Evolutionary conservation across 1,284 basidiomycete species (phyloP).

Genomic region (Quambalaria eucalypti): DNA sequence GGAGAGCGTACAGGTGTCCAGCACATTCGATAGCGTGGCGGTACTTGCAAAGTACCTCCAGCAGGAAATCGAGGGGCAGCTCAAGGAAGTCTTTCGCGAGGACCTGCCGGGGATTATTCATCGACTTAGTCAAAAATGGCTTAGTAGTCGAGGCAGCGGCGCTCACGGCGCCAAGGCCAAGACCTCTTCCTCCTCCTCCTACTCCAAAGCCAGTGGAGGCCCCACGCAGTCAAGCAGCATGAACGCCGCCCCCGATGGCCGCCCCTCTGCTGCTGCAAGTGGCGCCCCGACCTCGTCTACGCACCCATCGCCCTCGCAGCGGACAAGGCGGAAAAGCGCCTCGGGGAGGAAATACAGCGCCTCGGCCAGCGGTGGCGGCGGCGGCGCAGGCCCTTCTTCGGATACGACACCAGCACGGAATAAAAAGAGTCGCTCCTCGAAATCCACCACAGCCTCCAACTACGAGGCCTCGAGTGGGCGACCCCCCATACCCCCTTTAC

Average conservation of each 20-base stretch:
- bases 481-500: not conserved
- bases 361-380: too few species aligned
- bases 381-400: not conserved
- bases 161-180: not conserved
- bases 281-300: not conserved
- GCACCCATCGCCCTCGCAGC: not conserved
- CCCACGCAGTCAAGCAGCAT: not conserved
- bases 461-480: too few species aligned
- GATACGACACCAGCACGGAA: not conserved
- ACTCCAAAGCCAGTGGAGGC: not conserved
- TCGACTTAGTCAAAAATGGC: constrained; percentile 85
- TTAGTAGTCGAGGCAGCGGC: constrained; percentile 45
- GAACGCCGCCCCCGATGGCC: not conserved
- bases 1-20: constrained; percentile 93
- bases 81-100: constrained; percentile 95
- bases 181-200: not conserved
- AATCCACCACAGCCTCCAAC: not conserved
- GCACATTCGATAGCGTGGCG: constrained; percentile 94
- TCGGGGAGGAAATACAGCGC: not conserved
- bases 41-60: constrained; percentile 68
- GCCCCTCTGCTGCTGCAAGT: not conserved
- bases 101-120: constrained; percentile 96
- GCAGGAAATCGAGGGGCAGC: constrained; percentile 83
- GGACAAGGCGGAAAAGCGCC: not conserved
- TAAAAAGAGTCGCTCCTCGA: not conserved